Evolutionary conservation across 192 early-diverging fungal genomes (phyloP), one percentile per base, ranked within the genome.

Genomic region (Diversispora eburnea): DNA sequence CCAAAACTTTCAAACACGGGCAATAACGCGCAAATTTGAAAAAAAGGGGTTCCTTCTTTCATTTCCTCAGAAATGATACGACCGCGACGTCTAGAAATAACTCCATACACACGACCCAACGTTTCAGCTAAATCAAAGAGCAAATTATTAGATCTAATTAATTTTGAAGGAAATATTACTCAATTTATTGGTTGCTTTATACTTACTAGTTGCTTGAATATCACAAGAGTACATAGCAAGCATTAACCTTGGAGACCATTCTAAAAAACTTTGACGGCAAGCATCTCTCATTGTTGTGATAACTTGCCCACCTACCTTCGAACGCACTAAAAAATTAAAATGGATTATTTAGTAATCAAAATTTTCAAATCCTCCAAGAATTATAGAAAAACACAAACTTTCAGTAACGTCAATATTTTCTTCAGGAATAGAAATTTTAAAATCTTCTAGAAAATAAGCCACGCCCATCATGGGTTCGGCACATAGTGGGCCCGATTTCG

Each of bases 1-100:
- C 98, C 98, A 87, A 99, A 98, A 61, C 91, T 93, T 78, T 99
- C 98, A 39, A 99, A 88, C 15, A 99, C 95, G 4, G 98, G 98
- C 19, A 99, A 78, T 10, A 87, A 71, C 0, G 95, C 87, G 72
- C 88, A 85, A 78, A 99, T 94, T 51, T 90, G 88, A 79, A 96
- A 99, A 75, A 97, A 96, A 3, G 94, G 92, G 3, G 98, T 99
- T 52, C 97, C 98, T 73, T 99, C 98, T 78, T 94, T 93, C 84
- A 99, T 89, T 76, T 98, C 97, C 71, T 99, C 98, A 3, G 93
- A 91, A 17, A 97, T 72, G 57, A 99, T 94, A 62, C 91, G 89
- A n/a, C 97, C 98, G 25, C 88, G 88, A 6, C 98, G 87, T 65
- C 90, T 89, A 61, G 90, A 89, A 52, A 99, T 89, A 7, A 98